phyloP scores from a whole-genome alignment of 495 filamentous ascomycete genomes.

The Trichoderma parareesei region DNA sequence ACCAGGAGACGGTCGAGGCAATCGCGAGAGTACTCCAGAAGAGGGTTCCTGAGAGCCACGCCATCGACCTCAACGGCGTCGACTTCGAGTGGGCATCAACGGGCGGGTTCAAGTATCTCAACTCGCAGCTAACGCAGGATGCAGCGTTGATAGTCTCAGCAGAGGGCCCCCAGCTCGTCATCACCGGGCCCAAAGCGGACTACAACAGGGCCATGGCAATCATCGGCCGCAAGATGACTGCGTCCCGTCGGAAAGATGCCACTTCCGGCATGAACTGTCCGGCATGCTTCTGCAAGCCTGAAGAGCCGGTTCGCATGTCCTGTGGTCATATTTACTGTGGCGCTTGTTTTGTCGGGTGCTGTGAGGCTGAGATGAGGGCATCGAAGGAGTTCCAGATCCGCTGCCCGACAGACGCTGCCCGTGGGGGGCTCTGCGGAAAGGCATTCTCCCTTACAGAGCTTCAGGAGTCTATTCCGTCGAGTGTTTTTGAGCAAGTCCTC shows the following conservation, averaged over 20 bases:
- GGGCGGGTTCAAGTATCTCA: slow-evolving; percentile 33
- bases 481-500: slow-evolving; percentile 32
- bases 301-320: slow-evolving; percentile 26
- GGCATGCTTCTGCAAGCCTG: slow-evolving; percentile 33
- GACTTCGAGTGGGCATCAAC: slow-evolving; percentile 28
- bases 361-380: slow-evolving; percentile 19
- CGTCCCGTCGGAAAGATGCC: background rate
- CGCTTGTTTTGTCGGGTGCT: slow-evolving; percentile 34
- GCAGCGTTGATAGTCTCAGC: slow-evolving; percentile 22
- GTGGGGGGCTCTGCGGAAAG: slow-evolving; percentile 20
- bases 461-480: slow-evolving; percentile 26
- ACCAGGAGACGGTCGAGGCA: background rate
- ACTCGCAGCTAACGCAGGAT: slow-evolving; percentile 22
- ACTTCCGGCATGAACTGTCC: slow-evolving; percentile 22
- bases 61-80: slow-evolving; percentile 19
- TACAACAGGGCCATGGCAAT: slow-evolving; percentile 16
- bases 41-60: slow-evolving; percentile 18
- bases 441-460: slow-evolving; percentile 26
- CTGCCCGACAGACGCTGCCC: slow-evolving; percentile 22
- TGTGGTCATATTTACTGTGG: slow-evolving; percentile 41
- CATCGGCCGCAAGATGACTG: background rate
- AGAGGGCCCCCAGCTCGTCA: slow-evolving; percentile 22
- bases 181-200: slow-evolving; percentile 22
- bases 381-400: slow-evolving; percentile 12
- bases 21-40: slow-evolving; percentile 19